Base-by-base conservation (phyloP, 2,329 filamentous ascomycete genomes). In the Reticulascus tulasneorum region DNA sequence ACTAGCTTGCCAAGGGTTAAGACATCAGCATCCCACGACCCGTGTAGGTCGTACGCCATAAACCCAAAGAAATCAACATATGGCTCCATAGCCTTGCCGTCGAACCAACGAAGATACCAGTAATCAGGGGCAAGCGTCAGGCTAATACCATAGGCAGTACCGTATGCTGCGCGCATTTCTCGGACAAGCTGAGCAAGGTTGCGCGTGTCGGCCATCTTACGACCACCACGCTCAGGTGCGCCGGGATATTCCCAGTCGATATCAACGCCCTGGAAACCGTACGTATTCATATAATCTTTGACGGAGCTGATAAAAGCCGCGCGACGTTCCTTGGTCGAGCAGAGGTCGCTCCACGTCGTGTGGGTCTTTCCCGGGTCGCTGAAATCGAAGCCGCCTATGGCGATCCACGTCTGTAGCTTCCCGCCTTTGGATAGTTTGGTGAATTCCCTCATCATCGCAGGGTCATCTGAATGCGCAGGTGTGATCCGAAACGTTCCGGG, bases 211-310 rank as follows among this genome's bases (percentile, higher is more conserved):
- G 24, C 52, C 3, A 45, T 40, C 16, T 25, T 23, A 0, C 42
- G 39, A 0, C 67, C 67, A 7, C 60, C 62, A 1, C 65, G 54
- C 5, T 58, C 54, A 7, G 44, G 24, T 3, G 46, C 48, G 0
- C 29, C 60, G 0, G 67, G 67, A 36, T 63, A 70, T 33, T 72
- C 65, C 68, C 67, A 71, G 38, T 71, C 65, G 0, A 72, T 37
- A 37, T 73, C 67, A 3, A 64, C 53, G 3, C 68, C 66, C 9
- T 62, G 49, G 35, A 69, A 68, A 3, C 56, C 57, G 33, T 60
- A 62, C 18, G 39, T 35, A 1, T 44, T 25, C 54, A 67, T 58
- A 41, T 60, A 65, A 2, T 29, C 17, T 16, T 40, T 42, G 0
- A 63, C 33, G 0, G 58, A 64, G 1, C 26, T 22, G 33, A 71